Base-by-base conservation (phyloP, 352 stramenopile genomes). In the Phytopythium montanum region DNA sequence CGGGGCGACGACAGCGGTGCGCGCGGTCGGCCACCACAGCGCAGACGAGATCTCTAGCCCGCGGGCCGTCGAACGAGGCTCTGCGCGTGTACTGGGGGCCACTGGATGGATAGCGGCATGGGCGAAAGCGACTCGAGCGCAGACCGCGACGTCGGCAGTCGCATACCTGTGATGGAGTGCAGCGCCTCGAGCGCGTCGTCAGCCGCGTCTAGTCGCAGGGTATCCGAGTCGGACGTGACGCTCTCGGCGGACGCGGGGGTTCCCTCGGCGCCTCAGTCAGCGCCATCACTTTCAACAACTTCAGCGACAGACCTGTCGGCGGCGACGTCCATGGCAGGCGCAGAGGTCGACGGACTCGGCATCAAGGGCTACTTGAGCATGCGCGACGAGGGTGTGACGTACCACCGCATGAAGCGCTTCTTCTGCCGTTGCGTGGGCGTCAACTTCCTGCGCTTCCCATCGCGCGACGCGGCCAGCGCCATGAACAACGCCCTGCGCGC, bases 401-500 rank as follows among this genome's bases (percentile, higher is more conserved):
- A 92, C 63, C 85, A 92, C 64, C 85, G 85, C 63, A 94, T 94
- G 85, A 92, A 90, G 64, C 81, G 81, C 28, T 94, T 85, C 66
- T 94, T 87, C 67, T 91, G 81, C 60, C 81, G 80, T 46, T 86
- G 79, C 53, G 77, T 90, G n/a, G 85, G 85, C 9, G 73, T 92
- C 42, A 90, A 90, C 59, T 90, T 94, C 63, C 87, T 60, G 33
- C 78, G 85, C 13, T 94, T 91, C 56, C 75, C 76, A 54, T 84
- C 79, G 42, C 77, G 81, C 13, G 81, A 90, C 51, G 70, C 70
- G n/a, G 77, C 81, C 31, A 81, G 69, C 36, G 59, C 69, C 19
- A 70, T 88, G 58, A 75, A 87, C 53, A 71, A 81, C n/a, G 85
- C 81, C 13, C 52, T 79, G 21, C 88, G 89, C 42, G 81, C 70